phyloP scores from a whole-genome alignment of 2,329 filamentous ascomycete genomes.

The Ploettnerulaceae sp. region DNA sequence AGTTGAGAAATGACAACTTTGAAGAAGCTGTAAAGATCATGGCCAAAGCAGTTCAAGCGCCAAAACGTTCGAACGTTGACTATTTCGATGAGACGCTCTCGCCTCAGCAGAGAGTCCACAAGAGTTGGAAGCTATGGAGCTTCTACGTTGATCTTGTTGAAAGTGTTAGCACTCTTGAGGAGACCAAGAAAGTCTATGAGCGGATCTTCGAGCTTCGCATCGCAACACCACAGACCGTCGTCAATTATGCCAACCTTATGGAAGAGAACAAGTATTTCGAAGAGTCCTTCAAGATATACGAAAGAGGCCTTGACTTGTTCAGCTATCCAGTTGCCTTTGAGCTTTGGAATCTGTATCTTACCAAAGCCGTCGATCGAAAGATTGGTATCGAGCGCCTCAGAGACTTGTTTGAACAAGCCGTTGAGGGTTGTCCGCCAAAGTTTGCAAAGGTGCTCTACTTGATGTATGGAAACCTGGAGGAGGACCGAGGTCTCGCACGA shows the following conservation, averaged over 20 bases:
- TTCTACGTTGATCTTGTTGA: conserved; percentile 98
- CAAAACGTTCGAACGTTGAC: conserved; percentile 95
- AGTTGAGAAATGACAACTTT: conserved; percentile 91
- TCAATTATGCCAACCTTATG: conserved; percentile 94
- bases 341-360: conserved; percentile 96
- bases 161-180: conserved; percentile 83
- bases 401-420: conserved; percentile 94
- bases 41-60: conserved; percentile 95
- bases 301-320: conserved; percentile 95
- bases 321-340: conserved; percentile 97
- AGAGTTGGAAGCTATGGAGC: conserved; percentile 99
- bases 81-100: conserved; percentile 95
- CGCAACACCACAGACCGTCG: conserved; percentile 94
- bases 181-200: conserved; percentile 92
- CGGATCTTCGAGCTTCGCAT: conserved; percentile 97
- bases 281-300: conserved; percentile 96
- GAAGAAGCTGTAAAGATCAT: conserved; percentile 92
- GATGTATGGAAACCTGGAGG: conserved; percentile 97
- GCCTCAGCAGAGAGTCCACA: conserved; percentile 94
- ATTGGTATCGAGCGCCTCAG: conserved; percentile 91
- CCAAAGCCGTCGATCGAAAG: conserved; percentile 93
- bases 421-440: conserved; percentile 89
- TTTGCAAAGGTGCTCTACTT: conserved; percentile 95
- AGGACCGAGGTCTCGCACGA: conserved; percentile 87
- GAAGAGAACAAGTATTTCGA: conserved; percentile 95